A percentile compares a stretch with the other conserved stretches of the same genome.
Evolutionary conservation across 495 filamentous ascomycete species (phyloP).

Genomic region (Tuber melanosporum): DNA sequence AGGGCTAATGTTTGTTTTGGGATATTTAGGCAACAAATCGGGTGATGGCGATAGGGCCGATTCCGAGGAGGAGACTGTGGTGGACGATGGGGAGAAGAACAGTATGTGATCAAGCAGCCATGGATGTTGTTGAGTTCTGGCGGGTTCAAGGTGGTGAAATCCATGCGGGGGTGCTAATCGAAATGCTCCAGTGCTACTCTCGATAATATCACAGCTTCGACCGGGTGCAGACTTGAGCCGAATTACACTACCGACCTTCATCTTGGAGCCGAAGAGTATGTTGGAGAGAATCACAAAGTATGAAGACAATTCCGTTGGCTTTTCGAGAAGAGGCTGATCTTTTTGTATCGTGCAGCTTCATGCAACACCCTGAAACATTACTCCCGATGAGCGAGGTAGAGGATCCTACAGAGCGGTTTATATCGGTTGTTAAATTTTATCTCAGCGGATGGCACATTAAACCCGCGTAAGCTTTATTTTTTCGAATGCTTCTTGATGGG

Average conservation of each 20-base stretch:
- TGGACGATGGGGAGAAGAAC: slow-evolving; percentile 42
- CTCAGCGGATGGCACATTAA: slow-evolving; percentile 98
- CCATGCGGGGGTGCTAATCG: slow-evolving; percentile 19
- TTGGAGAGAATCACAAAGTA: slow-evolving; percentile 98
- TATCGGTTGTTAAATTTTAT: slow-evolving; percentile 95
- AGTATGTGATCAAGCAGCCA: slow-evolving; percentile 18
- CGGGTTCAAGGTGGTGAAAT: not conserved
- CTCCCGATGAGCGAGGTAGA: slow-evolving; percentile 80
- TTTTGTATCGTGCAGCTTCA: slow-evolving; percentile 62
- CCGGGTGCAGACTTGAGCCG: slow-evolving; percentile 92
- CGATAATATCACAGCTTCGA: slow-evolving; percentile 89
- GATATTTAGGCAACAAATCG: slow-evolving; percentile 34
- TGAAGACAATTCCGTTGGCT: slow-evolving; percentile 40
- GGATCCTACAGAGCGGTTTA: slow-evolving; percentile 83
- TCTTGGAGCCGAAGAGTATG: slow-evolving; percentile 95
- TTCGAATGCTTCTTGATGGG: not conserved
- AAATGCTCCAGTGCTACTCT: slow-evolving; percentile 35
- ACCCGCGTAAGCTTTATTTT: slow-evolving; percentile 60
- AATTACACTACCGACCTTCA: slow-evolving; percentile 94
- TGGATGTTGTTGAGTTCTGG: not conserved
- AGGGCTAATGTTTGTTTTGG: slow-evolving; percentile 24
- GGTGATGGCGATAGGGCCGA: slow-evolving; percentile 18
- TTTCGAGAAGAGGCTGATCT: slow-evolving; percentile 10
- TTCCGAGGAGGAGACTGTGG: slow-evolving; percentile 41
- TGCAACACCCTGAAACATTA: slow-evolving; percentile 96